phyloP scores from a whole-genome alignment of 805 yeast species.

The Peterozyma xylosa region DNA sequence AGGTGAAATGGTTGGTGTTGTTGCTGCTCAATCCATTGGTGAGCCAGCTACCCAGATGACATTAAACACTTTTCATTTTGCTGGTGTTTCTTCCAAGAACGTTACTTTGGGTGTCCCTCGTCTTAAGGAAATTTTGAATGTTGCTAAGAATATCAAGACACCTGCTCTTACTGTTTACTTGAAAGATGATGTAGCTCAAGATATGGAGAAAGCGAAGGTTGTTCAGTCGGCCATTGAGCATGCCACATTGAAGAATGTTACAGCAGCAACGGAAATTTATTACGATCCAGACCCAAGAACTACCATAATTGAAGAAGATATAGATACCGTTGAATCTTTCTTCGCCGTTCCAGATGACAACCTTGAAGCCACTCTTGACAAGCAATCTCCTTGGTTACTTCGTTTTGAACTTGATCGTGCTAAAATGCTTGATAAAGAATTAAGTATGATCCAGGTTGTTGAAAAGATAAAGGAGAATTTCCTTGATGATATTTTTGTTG shows the following conservation, averaged over 20 bases:
- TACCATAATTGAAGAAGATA: constrained; percentile 95
- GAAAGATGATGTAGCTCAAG: constrained; percentile 70
- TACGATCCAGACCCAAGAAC: constrained; percentile 98
- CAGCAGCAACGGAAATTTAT: constrained; percentile 94
- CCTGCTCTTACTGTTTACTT: constrained; percentile 97
- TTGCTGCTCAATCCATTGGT: constrained; percentile 97
- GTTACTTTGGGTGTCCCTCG: constrained; percentile 97
- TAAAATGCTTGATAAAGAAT: constrained; percentile 95
- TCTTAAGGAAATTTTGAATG: constrained; percentile 94
- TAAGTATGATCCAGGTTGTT: constrained; percentile 97
- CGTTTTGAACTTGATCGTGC: constrained; percentile 98
- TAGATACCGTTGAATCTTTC: constrained; percentile 94
- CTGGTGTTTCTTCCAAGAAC: constrained; percentile 95
- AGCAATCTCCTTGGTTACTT: constrained; percentile 96
- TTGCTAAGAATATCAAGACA: constrained; percentile 97
- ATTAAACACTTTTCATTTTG: constrained; percentile 93
- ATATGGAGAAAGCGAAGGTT: constrained; percentile 89
- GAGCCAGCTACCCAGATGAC: constrained; percentile 99
- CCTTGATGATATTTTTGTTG: constrained; percentile 91
- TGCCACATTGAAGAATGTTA: constrained; percentile 88
- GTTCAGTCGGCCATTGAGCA: constrained; percentile 97
- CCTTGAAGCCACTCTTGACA: constrained; percentile 87
- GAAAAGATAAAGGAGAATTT: constrained; percentile 88
- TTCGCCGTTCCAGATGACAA: constrained; percentile 97
- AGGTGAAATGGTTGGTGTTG: constrained; percentile 97